These are phyloP conservation scores for Colletotrichum agaves DNA, from an alignment of 2,329 filamentous ascomycete genomes.

Conservation along the genomic window DNA sequence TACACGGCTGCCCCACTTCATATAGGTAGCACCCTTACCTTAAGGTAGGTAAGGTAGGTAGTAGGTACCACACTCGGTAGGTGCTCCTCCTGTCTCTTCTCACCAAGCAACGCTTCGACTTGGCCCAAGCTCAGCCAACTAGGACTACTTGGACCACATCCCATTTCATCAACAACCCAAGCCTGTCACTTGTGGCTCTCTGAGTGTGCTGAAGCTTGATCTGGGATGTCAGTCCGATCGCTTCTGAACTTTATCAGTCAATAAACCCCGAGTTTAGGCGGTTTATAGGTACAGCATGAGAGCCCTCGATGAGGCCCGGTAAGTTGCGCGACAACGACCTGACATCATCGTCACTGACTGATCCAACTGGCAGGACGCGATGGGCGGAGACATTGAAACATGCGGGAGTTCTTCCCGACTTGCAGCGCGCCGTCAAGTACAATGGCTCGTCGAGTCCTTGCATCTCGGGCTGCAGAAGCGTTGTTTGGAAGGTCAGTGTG, in stretches of 20 bases:
- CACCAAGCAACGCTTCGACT: constrained; percentile 23
- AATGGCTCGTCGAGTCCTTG: constrained; percentile 72
- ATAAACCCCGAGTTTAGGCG: neutral
- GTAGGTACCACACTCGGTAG: too few species aligned
- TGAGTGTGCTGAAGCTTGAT: neutral
- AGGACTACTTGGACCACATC: constrained; percentile 24
- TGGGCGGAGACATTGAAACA: constrained; percentile 73
- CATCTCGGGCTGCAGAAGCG: constrained; percentile 79
- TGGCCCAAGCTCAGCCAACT: constrained; percentile 29
- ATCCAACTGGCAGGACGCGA: constrained; percentile 61
- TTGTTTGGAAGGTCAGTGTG: constrained; percentile 86
- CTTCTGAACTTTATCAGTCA: constrained; percentile 8
- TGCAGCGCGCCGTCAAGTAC: constrained; percentile 72
- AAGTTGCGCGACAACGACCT: constrained; percentile 33
- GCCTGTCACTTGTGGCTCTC: constrained; percentile 6
- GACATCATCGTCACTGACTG: constrained; percentile 37
- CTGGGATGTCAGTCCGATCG: constrained; percentile 20
- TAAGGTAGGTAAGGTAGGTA: neutral
- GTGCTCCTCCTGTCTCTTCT: constrained; percentile 20
- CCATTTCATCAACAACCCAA: neutral
- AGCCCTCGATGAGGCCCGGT: constrained; percentile 33
- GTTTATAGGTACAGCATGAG: constrained; percentile 25
- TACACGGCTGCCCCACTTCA: neutral
- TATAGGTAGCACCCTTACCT: too few species aligned
- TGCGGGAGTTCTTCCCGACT: constrained; percentile 66